These are phyloP conservation scores for Leishmania tarentolae DNA, from an alignment of 208 protist genomes.

Conservation along the genomic window DNA sequence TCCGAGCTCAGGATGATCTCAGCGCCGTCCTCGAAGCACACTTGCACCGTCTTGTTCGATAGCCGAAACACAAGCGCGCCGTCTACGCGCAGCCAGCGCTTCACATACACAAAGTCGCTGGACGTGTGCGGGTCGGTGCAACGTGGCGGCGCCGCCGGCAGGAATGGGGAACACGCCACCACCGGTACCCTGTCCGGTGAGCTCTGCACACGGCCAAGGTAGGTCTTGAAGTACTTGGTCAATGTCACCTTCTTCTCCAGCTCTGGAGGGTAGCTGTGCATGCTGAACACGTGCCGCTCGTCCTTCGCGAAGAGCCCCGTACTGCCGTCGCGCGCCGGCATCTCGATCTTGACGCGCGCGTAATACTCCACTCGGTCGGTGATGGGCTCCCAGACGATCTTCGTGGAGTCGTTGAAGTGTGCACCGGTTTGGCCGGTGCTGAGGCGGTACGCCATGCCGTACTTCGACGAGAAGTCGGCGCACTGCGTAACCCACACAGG, in stretches of 20 bases:
- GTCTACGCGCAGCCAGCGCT: slow-evolving; percentile 94
- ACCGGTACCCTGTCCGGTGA: slow-evolving; percentile 60
- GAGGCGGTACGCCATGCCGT: slow-evolving; percentile 97
- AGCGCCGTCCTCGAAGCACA: slow-evolving; percentile 94
- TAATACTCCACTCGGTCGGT: slow-evolving; percentile 84
- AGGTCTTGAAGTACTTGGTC: slow-evolving; percentile 96
- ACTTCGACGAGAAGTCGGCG: slow-evolving; percentile 97
- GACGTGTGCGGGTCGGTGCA: slow-evolving; percentile 60
- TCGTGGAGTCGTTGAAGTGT: slow-evolving; percentile 98
- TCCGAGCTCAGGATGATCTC: slow-evolving; percentile 94
- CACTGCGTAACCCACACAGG: slow-evolving; percentile 92
- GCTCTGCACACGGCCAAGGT: slow-evolving; percentile 52
- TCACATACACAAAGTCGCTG: slow-evolving; percentile 92
- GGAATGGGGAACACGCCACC: slow-evolving; percentile 61
- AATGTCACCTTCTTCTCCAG: slow-evolving; percentile 97
- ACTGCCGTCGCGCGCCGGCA: slow-evolving; percentile 35
- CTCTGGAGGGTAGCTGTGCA: slow-evolving; percentile 70
- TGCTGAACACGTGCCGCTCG: slow-evolving; percentile 71
- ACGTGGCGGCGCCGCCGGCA: slow-evolving; percentile 26
- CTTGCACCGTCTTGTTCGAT: slow-evolving; percentile 95
- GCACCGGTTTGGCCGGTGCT: slow-evolving; percentile 94
- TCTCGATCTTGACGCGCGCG: slow-evolving; percentile 59
- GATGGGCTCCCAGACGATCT: slow-evolving; percentile 92
- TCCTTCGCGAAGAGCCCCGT: slow-evolving; percentile 64
- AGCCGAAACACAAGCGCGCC: slow-evolving; percentile 96